phyloP scores from a whole-genome alignment of 352 stramenopile genomes.

The Ochromonadaceae sp. region DNA sequence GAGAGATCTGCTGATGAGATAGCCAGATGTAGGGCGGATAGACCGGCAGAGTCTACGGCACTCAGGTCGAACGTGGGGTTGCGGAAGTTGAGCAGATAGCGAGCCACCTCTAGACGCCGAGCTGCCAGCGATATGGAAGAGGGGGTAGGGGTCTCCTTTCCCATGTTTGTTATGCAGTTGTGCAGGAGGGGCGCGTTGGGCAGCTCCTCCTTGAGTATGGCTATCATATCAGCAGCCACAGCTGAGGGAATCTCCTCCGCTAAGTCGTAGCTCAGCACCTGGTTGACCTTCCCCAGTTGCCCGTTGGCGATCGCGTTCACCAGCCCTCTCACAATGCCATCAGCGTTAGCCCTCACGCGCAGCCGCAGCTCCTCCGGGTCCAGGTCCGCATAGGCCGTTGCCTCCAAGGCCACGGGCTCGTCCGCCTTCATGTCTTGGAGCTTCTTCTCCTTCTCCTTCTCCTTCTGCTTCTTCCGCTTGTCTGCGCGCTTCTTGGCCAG shows the following conservation, averaged over 20 bases:
- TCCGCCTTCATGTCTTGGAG: neutral
- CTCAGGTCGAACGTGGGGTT: neutral
- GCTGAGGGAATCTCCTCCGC: too few relatives aligned
- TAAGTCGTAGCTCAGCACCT: too few relatives aligned
- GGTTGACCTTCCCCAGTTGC: too few relatives aligned
- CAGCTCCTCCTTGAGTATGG: too few relatives aligned
- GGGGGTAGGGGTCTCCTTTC: too few relatives aligned
- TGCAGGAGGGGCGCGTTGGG: too few relatives aligned
- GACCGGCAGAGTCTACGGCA: neutral
- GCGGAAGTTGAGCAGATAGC: neutral
- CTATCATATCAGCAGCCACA: too few relatives aligned
- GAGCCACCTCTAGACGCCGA: neutral
- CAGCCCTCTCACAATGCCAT: neutral
- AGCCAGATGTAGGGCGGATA: neutral
- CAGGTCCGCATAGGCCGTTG: too few relatives aligned
- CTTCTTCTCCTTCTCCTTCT: neutral
- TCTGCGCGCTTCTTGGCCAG: slow-evolving; percentile 13
- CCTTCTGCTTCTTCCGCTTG: slow-evolving; percentile 13
- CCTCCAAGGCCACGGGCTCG: too few relatives aligned
- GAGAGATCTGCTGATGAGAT: neutral
- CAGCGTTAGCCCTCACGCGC: neutral
- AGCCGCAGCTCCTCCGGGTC: neutral
- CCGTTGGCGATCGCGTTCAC: neutral
- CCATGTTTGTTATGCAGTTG: too few relatives aligned
- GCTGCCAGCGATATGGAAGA: too few relatives aligned